These are phyloP conservation scores for Stagonosporopsis chrysanthemi DNA, from an alignment of 2,329 filamentous ascomycete genomes.

Conservation along the genomic window DNA sequence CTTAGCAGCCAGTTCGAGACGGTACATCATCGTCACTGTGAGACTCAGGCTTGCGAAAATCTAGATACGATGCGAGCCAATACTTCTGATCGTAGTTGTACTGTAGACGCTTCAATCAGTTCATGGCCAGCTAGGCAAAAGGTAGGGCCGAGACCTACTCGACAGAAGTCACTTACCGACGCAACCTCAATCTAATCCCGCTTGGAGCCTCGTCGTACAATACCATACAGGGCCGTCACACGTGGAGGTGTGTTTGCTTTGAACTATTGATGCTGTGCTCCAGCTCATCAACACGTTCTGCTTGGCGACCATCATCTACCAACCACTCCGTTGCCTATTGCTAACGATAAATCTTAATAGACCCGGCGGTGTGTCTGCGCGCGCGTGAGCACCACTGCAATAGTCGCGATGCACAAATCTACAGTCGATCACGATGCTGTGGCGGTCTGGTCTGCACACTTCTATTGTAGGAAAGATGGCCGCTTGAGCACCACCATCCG, in stretches of 20 bases:
- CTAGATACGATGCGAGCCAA: not conserved
- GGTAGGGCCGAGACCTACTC: not conserved
- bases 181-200: constrained; percentile 7
- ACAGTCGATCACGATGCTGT: not conserved
- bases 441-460: not conserved
- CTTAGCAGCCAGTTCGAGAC: not conserved
- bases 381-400: constrained; percentile 6
- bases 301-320: constrained; percentile 8
- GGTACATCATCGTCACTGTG: not conserved
- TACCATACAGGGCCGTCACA: constrained; percentile 9
- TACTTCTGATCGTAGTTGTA: not conserved
- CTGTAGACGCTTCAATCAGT: not conserved
- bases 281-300: constrained; percentile 2
- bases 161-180: not conserved
- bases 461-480: not conserved
- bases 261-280: constrained; percentile 16
- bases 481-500: not conserved
- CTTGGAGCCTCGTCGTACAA: constrained; percentile 3
- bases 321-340: constrained; percentile 5
- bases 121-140: not conserved
- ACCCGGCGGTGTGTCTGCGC: constrained; percentile 1
- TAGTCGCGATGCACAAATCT: not conserved
- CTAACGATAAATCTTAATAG: constrained; percentile 3
- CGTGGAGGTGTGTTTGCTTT: constrained; percentile 5
- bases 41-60: not conserved